Conservation (phyloP, 108 stramenopile species). For the Cyclostephanos invisitatus region DNA sequence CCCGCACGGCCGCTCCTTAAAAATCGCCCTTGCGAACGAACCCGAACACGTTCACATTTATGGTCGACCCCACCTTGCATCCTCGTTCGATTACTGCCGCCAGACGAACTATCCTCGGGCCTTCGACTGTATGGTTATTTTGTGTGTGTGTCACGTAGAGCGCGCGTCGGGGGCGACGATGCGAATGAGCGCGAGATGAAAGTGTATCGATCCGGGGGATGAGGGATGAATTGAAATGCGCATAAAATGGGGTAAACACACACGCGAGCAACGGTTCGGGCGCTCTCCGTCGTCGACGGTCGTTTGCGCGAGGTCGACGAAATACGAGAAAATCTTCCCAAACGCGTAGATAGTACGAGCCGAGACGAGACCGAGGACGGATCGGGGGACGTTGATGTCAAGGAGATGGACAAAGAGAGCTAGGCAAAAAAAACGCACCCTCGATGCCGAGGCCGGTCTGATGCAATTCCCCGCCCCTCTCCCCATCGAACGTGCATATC, state of each 20-base stretch:
- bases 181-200: background rate
- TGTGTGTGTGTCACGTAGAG: background rate
- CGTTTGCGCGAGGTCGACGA: no score
- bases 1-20: background rate
- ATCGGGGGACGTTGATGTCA: background rate
- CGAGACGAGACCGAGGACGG: background rate
- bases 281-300: no score
- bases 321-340: no score
- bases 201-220: background rate
- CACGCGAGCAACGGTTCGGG: no score
- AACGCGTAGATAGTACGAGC: no score
- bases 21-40: conserved; percentile 28
- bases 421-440: conserved; percentile 23
- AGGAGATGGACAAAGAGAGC: background rate
- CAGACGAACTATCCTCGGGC: conserved; percentile 41
- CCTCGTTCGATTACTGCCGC: conserved; percentile 39
- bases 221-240: background rate
- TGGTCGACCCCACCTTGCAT: conserved; percentile 32
- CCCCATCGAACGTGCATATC: conserved; percentile 42
- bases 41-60: conserved; percentile 43
- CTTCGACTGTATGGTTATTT: conserved; percentile 38
- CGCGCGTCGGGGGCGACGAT: background rate
- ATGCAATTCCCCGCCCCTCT: conserved; percentile 31
- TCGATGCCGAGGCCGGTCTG: conserved; percentile 40
- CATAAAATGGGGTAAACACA: no score